Base-by-base conservation (phyloP, 2,329 filamentous ascomycete genomes). In the Aspergillus phoenicis region DNA sequence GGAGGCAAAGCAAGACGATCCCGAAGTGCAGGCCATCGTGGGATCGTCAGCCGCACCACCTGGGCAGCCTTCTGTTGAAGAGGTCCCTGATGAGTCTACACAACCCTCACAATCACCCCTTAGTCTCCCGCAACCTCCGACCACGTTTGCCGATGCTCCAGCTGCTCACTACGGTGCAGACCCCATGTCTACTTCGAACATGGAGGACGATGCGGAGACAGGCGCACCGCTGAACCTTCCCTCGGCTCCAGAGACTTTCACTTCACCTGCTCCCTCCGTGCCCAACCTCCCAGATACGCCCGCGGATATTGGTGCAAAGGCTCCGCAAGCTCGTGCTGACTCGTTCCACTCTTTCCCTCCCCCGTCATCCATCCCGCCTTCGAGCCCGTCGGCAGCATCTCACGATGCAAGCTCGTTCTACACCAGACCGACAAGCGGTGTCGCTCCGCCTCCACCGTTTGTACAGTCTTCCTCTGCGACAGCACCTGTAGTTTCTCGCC, bases 1-100 rank as follows among this genome's bases (percentile, higher is more conserved):
- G 11, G 79, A 81, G 47, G 77, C 89, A n/a, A 86, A 88, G 67
- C 83, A 85, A 1, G 82, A 84, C 57, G 89, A 91, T 63, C 84
- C 87, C 2, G 88, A 90, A 54, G 85, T 90, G 1, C 83, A 85
- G 69, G 77, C 80, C 45, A 77, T 87, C 54, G 81, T 75, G 52
- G 75, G 77, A 62, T 74, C 72, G 0, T 70, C 75, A 11, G 76
- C 78, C 0, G 63, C 67, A 83, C 36, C 86, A 63, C 62, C 70
- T 56, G 65, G 71, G 63, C 80, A 86, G 64, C 79, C 85, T 0
- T 83, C 83, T 1, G 85, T 89, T 8, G 86, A 89, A 68, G 85
- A 87, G 38, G 82, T 82, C 0, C 82, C 84, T 4, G 85, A 88
- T 62, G 86, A 87, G 52, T 79, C 81, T 39, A 79, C 81, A 61